Evolutionary conservation across 192 early-diverging fungal genomes (phyloP).

Genomic region (Backusella morwellensis): DNA sequence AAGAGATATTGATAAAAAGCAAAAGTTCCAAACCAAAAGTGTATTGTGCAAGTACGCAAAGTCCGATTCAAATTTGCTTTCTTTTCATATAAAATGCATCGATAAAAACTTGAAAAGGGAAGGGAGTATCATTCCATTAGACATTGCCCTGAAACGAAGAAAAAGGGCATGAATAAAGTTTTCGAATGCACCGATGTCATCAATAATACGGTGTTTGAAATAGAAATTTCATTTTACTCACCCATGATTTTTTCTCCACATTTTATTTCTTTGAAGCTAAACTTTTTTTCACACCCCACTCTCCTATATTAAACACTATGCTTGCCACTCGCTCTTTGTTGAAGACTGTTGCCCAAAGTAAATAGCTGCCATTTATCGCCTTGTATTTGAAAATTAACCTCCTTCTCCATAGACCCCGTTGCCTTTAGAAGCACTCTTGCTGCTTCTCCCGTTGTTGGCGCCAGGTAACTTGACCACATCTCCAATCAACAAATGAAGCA

Average conservation of each 20-base stretch:
- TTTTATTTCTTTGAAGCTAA: not conserved
- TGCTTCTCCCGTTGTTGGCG: not conserved
- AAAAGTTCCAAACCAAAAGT: not conserved
- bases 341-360: conserved; percentile 15
- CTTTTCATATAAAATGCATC: no score
- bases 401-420: not conserved
- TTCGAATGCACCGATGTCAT: not conserved
- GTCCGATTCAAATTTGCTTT: not conserved
- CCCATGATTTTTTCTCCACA: conserved; percentile 7
- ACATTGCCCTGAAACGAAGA: not conserved
- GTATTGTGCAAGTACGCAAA: not conserved
- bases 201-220: not conserved
- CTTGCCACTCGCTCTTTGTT: conserved; percentile 14
- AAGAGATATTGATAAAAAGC: not conserved
- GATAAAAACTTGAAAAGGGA: no score
- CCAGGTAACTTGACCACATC: not conserved
- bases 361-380: not conserved
- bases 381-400: no score
- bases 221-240: not conserved
- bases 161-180: not conserved
- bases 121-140: no score
- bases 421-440: conserved; percentile 3
- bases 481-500: not conserved
- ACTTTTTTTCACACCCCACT: conserved; percentile 2
- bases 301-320: not conserved